Evolutionary conservation across 805 yeast species (phyloP), one percentile per base, ranked within the genome.

Genomic region (Candida xiaguanensis): DNA sequence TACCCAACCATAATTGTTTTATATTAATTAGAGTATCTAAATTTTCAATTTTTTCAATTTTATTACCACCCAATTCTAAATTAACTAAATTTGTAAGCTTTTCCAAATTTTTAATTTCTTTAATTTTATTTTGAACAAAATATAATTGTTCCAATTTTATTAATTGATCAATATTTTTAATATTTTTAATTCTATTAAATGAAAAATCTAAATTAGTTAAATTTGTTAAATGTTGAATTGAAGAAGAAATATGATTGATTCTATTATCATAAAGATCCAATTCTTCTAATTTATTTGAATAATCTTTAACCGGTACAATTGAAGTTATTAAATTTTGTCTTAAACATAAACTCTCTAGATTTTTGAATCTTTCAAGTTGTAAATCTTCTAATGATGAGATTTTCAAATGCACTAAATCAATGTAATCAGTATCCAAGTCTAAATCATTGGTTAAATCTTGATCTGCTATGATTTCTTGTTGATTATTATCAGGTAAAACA

Each of bases 251-350:
- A 55, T 89, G 96, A 47, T 82, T 80, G 51, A 93, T 84, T 50
- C 95, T 69, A 61, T 93, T 93, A 61, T 93, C 99, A 57, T 93
- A 93, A 23, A 90, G 70, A 59, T 93, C 99, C 42, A 93, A 64
- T 44, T 88, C 93, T 47, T 77, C 85, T 49, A 93, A 51, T 0
- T 70, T 68, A 2, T 72, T 77, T 42, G 89, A 89, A 14, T 91
- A 65, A 8, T 80, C 89, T n/a, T 49, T 55, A 11, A 65, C 50
- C 8, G 51, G 64, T 31, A 78, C 74, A 27, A 90, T 71, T n/a
- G 83, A 75, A 20, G 84, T 80, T 28, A 93, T 67, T 47, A 88
- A 65, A 59, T 93, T 93, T 53, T 89, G 95, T 55, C 99, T 76
- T 43, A 93, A 67, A 44, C 89, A 83, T 15, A 91, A 64, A 4